Evolutionary conservation across 2,329 filamentous ascomycete genomes (phyloP).

Genomic region (Monosporascus sp.): DNA sequence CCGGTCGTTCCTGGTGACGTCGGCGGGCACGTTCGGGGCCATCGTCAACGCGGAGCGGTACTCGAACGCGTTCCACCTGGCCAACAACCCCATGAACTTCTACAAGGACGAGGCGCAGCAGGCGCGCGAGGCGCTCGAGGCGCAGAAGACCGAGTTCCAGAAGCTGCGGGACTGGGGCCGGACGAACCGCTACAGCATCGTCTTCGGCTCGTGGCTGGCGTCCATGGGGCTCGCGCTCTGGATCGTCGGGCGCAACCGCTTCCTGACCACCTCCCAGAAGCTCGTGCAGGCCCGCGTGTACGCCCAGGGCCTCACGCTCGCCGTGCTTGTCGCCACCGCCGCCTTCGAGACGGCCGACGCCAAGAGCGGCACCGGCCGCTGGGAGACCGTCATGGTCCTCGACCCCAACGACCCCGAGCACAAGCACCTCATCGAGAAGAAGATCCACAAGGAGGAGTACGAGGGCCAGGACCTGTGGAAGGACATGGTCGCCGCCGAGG

Average conservation of each 20-base stretch:
- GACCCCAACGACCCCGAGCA: conserved; percentile 79
- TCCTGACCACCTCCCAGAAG: conserved; percentile 74
- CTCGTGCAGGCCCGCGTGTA: conserved; percentile 92
- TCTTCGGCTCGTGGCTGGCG: conserved; percentile 75
- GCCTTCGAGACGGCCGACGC: conserved; percentile 78
- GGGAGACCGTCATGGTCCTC: conserved; percentile 77
- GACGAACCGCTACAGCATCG: conserved; percentile 80
- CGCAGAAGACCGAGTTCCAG: conserved; percentile 52
- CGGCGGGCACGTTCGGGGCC: conserved; percentile 74
- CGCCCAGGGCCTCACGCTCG: conserved; percentile 82
- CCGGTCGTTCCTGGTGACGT: conserved; percentile 83
- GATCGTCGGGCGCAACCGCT: conserved; percentile 72
- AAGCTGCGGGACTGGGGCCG: conserved; percentile 67
- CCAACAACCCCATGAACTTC: conserved; percentile 60
- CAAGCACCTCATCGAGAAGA: conserved; percentile 80
- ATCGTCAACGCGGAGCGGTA: conserved; percentile 82
- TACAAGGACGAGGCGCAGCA: conserved; percentile 62
- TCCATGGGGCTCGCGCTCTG: conserved; percentile 71
- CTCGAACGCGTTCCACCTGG: conserved; percentile 59
- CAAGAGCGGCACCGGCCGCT: conserved; percentile 67
- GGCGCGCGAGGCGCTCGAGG: conserved; percentile 47
- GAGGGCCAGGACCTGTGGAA: conserved; percentile 91
- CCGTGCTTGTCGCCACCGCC: conserved; percentile 75
- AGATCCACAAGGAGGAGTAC: conserved; percentile 80
- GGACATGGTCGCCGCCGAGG: conserved; percentile 80